These are phyloP conservation scores for Cyclocybe aegerita DNA, from an alignment of 768 basidiomycete genomes.

Conservation along the genomic window DNA sequence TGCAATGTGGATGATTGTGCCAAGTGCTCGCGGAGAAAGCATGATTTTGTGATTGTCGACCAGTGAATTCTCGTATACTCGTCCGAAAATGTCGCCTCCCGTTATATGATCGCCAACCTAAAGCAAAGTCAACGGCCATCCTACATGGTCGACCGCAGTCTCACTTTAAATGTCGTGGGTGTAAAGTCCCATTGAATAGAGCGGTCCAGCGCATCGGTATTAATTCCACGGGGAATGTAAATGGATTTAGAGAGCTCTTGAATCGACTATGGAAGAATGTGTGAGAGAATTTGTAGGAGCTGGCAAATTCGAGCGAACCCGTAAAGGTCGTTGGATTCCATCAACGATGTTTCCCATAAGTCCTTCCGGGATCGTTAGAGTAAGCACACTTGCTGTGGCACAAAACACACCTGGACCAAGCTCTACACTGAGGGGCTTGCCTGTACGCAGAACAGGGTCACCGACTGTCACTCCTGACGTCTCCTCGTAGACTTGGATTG, in stretches of 20 bases:
- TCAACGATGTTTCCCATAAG: constrained; percentile 99
- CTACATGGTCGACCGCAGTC: constrained; percentile 1
- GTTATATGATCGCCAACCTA: constrained; percentile 96
- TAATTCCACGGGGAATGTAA: constrained; percentile 98
- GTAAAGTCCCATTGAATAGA: constrained; percentile 93
- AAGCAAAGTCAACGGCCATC: not conserved
- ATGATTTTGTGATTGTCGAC: constrained; percentile 97
- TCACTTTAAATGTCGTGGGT: constrained; percentile 75
- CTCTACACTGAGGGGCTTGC: constrained; percentile 97
- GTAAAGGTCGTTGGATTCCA: constrained; percentile 91
- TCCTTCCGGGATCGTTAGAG: constrained; percentile 48
- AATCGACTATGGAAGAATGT: constrained; percentile 56
- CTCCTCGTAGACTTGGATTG: constrained; percentile 99
- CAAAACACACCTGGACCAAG: constrained; percentile 79
- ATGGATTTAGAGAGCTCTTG: constrained; percentile 98
- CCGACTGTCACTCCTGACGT: constrained; percentile 99
- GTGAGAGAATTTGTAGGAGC: constrained; percentile 9
- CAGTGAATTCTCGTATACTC: constrained; percentile 96
- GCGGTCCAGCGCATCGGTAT: constrained; percentile 92
- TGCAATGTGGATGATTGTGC: constrained; percentile 90
- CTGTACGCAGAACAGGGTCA: constrained; percentile 95
- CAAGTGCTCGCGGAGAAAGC: constrained; percentile 90
- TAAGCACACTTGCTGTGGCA: not conserved
- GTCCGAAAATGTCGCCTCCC: constrained; percentile 95
- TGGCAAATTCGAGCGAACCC: constrained; percentile 47